Evolutionary conservation across 805 yeast species (phyloP), one percentile per base, ranked within the genome.

Genomic region (Monosporozyma siamensis): DNA sequence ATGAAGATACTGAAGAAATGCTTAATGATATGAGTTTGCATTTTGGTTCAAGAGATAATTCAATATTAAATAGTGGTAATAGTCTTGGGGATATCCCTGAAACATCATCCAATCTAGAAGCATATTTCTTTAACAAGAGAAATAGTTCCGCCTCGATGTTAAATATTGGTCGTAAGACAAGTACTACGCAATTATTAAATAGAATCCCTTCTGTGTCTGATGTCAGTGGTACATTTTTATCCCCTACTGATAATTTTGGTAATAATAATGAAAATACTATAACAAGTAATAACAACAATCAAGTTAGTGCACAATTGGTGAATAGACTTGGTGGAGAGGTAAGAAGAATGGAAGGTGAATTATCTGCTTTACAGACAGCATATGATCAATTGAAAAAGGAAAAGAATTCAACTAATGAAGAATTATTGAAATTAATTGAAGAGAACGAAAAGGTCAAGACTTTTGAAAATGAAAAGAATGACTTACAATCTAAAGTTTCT

Each of bases 311-410:
- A 2, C 95, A 83, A 55, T 58, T 85, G 41, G 74, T 85, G 38
- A 78, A 82, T 47, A 84, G 81, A 53, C 71, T 92, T 70, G 78
- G 89, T 37, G 66, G 84, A 0, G 85, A 79, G 39, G 77, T 90
- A 15, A 72, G 95, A 45, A 71, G 89, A 43, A 66, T 90, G 32
- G 95, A 90, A 58, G 74, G 82, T 22, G 97, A 92, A 55, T 60
- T 88, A 12, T 62, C 75, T 34, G 71, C 83, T 0, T 63, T 79
- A 40, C 74, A 69, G 48, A 88, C 82, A 36, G 88, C 83, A 41
- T 70, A 81, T 37, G 68, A 65, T 22, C 68, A 69, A 43, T 59
- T 83, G 17, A 58, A 63, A 2, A 56, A 52, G 4, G 86, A 82
- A 44, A 83, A 84, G 50, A 80, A 77, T 35, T 72, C 69, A 2